phyloP scores from a whole-genome alignment of 2,329 filamentous ascomycete genomes.

The Hansfordia pulvinata region DNA sequence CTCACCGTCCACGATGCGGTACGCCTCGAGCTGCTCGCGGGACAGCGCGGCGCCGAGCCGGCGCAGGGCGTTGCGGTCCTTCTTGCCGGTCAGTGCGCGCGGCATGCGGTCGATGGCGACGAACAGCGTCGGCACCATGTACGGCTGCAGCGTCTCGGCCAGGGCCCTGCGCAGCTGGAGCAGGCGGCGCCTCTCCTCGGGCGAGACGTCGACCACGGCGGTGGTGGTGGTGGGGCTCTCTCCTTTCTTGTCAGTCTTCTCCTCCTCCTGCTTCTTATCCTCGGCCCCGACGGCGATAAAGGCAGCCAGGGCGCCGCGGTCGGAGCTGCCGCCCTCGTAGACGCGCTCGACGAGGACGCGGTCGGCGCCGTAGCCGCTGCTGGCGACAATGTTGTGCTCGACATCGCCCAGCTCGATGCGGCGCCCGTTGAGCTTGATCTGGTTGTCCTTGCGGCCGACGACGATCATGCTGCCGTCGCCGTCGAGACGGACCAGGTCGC shows the following conservation, averaged over 20 bases:
- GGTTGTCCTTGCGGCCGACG: not conserved
- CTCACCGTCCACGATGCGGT: not conserved
- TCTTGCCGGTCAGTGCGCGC: slow-evolving; percentile 3
- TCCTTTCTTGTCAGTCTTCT: too few relatives aligned
- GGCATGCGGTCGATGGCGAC: slow-evolving; percentile 3
- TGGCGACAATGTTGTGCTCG: not conserved
- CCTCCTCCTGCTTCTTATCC: too few relatives aligned
- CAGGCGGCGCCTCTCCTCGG: too few relatives aligned
- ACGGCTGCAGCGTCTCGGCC: too few relatives aligned
- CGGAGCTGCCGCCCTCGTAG: not conserved
- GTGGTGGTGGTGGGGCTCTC: too few relatives aligned
- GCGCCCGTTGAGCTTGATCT: not conserved
- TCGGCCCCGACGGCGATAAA: too few relatives aligned
- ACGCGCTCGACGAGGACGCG: slow-evolving; percentile 1
- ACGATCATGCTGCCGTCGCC: not conserved
- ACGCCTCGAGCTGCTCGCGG: not conserved
- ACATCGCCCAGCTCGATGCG: not conserved
- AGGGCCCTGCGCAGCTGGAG: too few relatives aligned
- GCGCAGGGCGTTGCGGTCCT: slow-evolving; percentile 3
- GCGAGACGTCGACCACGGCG: too few relatives aligned
- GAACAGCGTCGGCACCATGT: slow-evolving; percentile 4
- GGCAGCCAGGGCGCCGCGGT: too few relatives aligned
- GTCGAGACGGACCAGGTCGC: not conserved
- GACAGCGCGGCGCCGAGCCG: not conserved
- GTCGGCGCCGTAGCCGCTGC: not conserved